Evolutionary conservation across 768 basidiomycete species (phyloP), one percentile per base, ranked within the genome.

Genomic region (Paxillus rubicundulus): DNA sequence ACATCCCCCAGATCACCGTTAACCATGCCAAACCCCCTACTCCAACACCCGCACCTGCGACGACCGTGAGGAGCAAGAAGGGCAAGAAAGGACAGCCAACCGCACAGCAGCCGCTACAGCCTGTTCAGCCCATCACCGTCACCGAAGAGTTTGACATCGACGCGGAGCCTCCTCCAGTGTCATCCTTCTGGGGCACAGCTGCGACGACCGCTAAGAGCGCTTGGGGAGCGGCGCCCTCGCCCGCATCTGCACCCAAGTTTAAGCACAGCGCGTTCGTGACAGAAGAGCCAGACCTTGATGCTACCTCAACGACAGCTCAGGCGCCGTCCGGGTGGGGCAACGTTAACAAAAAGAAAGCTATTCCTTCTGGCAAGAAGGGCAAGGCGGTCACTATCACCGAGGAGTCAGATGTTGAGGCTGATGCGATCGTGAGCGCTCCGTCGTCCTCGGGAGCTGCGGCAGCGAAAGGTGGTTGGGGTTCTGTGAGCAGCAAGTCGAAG

Each of bases 1-100:
- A 67, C 50, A 27, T 65, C 40, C 65, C 65, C 24, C 61, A 60
- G 2, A 64, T 68, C 40, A 66, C 62, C 9, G 52, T 70, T 9
- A 68, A 58, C 42, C 52, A 68, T 18, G 62, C 61, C 5, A 60
- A 61, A 28, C 33, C 40, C 3, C 42, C 48, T 5, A 9, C 30
- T 24, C 38, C 57, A 42, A 53, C 52, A 16, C 52, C 63, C 46
- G 46, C 47, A 20, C 63, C 46, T 27, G 38, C 24, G 7, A 4
- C 55, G 27, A 24, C 53, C 3, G 38, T 17, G 5, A 69, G 55
- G 55, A 60, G 55, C 24, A 69, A 61, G 49, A 70, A 63, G 20
- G 63, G 57, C 4, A 70, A 60, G 38, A 69, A 60, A 52, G 57
- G 53, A 13, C 59, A 60, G 20, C 42, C 34, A n/a, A 47, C 27